Evolutionary conservation across 345 rosid species (phyloP).

Genomic region (Boechera stricta): DNA sequence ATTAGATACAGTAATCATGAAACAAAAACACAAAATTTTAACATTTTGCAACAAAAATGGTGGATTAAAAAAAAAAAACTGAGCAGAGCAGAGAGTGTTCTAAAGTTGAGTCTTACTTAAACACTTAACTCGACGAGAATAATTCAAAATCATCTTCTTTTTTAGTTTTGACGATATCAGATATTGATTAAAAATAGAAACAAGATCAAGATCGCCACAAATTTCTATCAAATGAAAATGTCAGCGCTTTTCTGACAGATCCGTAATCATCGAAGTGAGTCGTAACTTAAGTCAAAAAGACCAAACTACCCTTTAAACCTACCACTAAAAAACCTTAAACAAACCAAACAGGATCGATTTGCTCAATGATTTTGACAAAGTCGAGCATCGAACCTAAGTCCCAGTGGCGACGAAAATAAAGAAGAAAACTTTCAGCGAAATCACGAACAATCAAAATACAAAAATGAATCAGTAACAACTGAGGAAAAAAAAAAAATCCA

Average conservation of each 20-base stretch:
- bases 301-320: conserved; percentile 44
- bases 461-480: not conserved
- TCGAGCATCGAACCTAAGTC: conserved; percentile 22
- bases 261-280: conserved; percentile 37
- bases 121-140: conserved; percentile 9
- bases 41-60: not conserved
- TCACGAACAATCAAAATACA: not conserved
- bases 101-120: conserved; percentile 30
- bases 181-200: conserved; percentile 37
- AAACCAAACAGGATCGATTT: not conserved
- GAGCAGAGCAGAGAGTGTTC: conserved; percentile 34
- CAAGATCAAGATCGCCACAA: conserved; percentile 39
- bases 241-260: conserved; percentile 46
- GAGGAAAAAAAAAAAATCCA: conserved; percentile 5
- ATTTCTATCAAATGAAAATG: conserved; percentile 3
- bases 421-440: not conserved
- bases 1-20: conserved; percentile 24
- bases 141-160: conserved; percentile 10
- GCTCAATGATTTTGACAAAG: not conserved
- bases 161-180: conserved; percentile 31
- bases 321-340: conserved; percentile 30
- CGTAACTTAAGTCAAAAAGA: conserved; percentile 8
- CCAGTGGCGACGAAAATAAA: conserved; percentile 4
- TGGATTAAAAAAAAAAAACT: not conserved
- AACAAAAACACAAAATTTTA: conserved; percentile 6